Evolutionary conservation across 2,329 filamentous ascomycete species (phyloP).

Genomic region (Alternaria burnsii): DNA sequence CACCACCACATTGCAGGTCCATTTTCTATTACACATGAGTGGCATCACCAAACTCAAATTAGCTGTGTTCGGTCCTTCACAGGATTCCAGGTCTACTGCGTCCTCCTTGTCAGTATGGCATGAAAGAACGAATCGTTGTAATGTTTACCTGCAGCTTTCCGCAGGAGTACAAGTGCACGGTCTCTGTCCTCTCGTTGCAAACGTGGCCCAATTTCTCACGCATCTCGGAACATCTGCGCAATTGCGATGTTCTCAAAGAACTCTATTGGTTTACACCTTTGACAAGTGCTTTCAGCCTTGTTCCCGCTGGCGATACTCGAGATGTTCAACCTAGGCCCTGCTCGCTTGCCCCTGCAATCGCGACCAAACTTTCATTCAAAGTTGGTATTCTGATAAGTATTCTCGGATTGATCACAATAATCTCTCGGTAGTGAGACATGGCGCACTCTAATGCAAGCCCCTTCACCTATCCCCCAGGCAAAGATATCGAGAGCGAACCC

Average conservation of each 20-base stretch:
- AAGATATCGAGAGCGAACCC: slow-evolving; percentile 15
- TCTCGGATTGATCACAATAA: neutral
- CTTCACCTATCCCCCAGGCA: slow-evolving; percentile 14
- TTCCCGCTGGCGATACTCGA: slow-evolving; percentile 38
- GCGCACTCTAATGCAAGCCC: slow-evolving; percentile 23
- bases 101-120: slow-evolving; percentile 26
- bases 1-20: slow-evolving; percentile 6
- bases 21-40: slow-evolving; percentile 16
- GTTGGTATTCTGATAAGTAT: neutral
- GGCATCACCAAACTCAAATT: slow-evolving; percentile 13
- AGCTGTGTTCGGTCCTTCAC: slow-evolving; percentile 19
- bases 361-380: neutral
- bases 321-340: slow-evolving; percentile 14
- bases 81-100: slow-evolving; percentile 16
- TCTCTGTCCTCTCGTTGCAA: slow-evolving; percentile 39
- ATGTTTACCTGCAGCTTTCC: slow-evolving; percentile 44
- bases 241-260: slow-evolving; percentile 11
- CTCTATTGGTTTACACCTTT: slow-evolving; percentile 29
- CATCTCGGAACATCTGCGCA: slow-evolving; percentile 26
- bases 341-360: neutral
- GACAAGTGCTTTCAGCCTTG: slow-evolving; percentile 24
- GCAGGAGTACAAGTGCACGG: slow-evolving; percentile 43
- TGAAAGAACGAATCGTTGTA: slow-evolving; percentile 36
- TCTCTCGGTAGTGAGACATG: slow-evolving; percentile 16
- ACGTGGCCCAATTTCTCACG: slow-evolving; percentile 41